Conservation (phyloP, 768 basidiomycete species). For the Sistotremastrum niveocremeum region DNA sequence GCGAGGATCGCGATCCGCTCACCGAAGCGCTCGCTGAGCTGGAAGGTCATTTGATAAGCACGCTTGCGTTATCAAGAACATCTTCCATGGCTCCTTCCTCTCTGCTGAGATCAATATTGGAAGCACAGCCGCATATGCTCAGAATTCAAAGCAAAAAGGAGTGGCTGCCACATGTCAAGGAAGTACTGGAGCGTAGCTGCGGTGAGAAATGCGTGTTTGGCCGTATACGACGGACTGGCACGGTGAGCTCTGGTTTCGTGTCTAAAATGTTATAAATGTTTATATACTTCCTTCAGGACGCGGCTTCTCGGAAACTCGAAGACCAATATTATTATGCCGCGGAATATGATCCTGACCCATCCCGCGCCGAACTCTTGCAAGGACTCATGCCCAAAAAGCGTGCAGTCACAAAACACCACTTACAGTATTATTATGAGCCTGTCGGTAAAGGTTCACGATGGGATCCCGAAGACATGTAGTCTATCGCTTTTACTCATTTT, state of each 20-base stretch:
- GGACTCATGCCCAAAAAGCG: slow-evolving; percentile 6
- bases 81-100: slow-evolving; percentile 4
- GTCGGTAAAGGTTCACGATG: slow-evolving; percentile 3
- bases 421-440: slow-evolving; percentile 7
- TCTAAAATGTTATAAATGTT: background rate
- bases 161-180: slow-evolving; percentile 2
- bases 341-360: slow-evolving; percentile 2
- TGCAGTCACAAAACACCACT: slow-evolving; percentile 3
- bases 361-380: slow-evolving; percentile 2
- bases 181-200: background rate
- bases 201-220: slow-evolving; percentile 2
- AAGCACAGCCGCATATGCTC: slow-evolving; percentile 5
- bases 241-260: background rate
- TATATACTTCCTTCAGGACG: slow-evolving; percentile 2
- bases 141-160: background rate
- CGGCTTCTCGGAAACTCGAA: slow-evolving; percentile 3
- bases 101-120: slow-evolving; percentile 3
- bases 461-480: slow-evolving; percentile 5
- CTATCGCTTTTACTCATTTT: background rate
- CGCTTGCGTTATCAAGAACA: slow-evolving; percentile 4
- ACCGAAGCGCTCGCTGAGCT: too few relatives aligned
- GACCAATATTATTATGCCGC: slow-evolving; percentile 7
- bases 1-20: too few relatives aligned
- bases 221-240: slow-evolving; percentile 2
- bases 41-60: background rate